Conservation (phyloP, 495 filamentous ascomycete species). For the Pyronema domesticum region DNA sequence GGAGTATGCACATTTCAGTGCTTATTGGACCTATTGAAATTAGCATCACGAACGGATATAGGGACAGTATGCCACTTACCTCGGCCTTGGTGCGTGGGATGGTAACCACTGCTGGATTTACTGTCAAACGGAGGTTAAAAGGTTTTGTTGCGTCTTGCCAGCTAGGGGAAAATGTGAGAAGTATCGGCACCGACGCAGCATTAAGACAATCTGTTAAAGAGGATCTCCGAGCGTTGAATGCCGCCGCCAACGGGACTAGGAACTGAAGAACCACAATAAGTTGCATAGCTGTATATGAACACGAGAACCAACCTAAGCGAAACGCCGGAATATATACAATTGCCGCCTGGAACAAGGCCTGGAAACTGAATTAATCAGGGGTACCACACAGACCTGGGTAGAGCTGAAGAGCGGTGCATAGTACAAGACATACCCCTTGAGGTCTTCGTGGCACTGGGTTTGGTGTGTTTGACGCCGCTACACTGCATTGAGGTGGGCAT, state of each 20-base stretch:
- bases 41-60: not conserved
- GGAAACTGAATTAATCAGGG: too few species aligned
- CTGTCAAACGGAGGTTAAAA: conserved; percentile 9
- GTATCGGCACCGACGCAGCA: not conserved
- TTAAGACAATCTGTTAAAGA: conserved; percentile 9
- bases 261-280: not conserved
- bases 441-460: too few species aligned
- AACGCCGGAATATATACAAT: too few species aligned
- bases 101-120: not conserved
- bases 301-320: too few species aligned
- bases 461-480: too few species aligned
- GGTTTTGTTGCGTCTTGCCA: conserved; percentile 1
- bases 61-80: not conserved
- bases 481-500: too few species aligned
- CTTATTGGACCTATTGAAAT: not conserved
- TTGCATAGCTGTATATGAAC: not conserved
- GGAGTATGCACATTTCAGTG: conserved; percentile 6
- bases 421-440: too few species aligned
- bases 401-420: too few species aligned
- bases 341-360: too few species aligned
- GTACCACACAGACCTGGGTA: too few species aligned
- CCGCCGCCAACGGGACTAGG: not conserved
- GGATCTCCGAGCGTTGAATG: not conserved
- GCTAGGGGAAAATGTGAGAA: not conserved
- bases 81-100: conserved; percentile 1